phyloP scores from a whole-genome alignment of 1,284 basidiomycete species.

The Phylloporus gajari region DNA sequence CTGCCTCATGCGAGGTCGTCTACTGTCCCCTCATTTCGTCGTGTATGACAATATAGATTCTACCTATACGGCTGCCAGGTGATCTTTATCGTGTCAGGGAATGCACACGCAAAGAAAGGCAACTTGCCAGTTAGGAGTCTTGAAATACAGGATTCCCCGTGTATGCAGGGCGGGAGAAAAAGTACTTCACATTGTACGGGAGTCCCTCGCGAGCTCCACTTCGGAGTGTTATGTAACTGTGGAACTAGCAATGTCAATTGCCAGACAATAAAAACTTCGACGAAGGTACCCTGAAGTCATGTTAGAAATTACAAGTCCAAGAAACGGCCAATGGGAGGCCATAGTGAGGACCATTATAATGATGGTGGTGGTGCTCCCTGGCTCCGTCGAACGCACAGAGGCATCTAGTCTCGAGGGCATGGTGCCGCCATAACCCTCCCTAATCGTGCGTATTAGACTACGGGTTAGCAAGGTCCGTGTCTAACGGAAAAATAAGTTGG shows the following conservation, averaged over 20 bases:
- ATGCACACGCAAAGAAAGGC: not conserved
- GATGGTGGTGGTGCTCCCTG: slow-evolving; percentile 34
- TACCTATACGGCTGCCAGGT: not conserved
- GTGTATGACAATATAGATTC: not conserved
- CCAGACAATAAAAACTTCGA: not conserved
- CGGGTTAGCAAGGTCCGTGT: slow-evolving; percentile 9
- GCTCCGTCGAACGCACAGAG: slow-evolving; percentile 39
- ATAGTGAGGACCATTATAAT: not conserved
- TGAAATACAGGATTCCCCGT: too few relatives aligned
- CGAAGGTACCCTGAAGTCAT: not conserved
- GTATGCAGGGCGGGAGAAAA: too few relatives aligned
- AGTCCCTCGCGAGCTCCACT: too few relatives aligned
- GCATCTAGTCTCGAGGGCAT: slow-evolving; percentile 66
- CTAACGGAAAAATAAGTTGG: not conserved
- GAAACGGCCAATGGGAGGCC: not conserved
- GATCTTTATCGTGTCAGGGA: not conserved
- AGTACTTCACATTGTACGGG: too few relatives aligned
- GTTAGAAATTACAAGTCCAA: not conserved
- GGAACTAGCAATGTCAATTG: too few relatives aligned
- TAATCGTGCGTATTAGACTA: slow-evolving; percentile 8
- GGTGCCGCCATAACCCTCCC: slow-evolving; percentile 50
- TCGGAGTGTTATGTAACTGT: too few relatives aligned
- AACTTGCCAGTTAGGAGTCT: too few relatives aligned
- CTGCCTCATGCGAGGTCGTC: not conserved
- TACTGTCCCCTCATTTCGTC: too few relatives aligned